phyloP scores from a whole-genome alignment of 1,284 basidiomycete species.

The Cutaneotrichosporon sp. region DNA sequence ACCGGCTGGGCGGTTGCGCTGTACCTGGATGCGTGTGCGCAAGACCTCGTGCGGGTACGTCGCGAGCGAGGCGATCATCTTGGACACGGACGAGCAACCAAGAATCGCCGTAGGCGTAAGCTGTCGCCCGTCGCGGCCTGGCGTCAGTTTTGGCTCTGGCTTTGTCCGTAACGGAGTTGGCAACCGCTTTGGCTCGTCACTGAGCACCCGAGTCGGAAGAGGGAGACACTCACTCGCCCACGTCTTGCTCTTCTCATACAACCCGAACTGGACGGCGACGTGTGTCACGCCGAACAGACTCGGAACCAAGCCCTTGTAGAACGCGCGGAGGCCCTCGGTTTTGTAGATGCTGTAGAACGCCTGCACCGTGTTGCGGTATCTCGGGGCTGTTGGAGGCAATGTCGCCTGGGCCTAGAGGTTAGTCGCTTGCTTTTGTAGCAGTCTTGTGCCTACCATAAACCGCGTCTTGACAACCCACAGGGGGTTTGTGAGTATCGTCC shows the following conservation, averaged over 20 bases:
- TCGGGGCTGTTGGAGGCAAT: constrained; percentile 68
- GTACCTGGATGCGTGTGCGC: constrained; percentile 82
- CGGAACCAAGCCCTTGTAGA: constrained; percentile 87
- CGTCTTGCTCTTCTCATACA: constrained; percentile 88
- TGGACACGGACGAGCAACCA: constrained; percentile 78
- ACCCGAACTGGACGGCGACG: constrained; percentile 90
- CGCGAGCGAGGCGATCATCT: constrained; percentile 88
- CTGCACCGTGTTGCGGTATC: constrained; percentile 82
- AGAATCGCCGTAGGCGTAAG: constrained; percentile 72
- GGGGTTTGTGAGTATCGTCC: constrained; percentile 87
- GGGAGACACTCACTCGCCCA: constrained; percentile 64
- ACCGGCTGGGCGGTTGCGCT: constrained; percentile 4
- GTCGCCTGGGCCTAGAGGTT: constrained; percentile 47
- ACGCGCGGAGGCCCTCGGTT: constrained; percentile 76
- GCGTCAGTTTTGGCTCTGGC: constrained; percentile 4
- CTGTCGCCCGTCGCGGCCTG: constrained; percentile 57
- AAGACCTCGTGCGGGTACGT: constrained; percentile 97
- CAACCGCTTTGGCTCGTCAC: background rate
- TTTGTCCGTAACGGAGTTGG: background rate
- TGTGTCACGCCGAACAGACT: constrained; percentile 85
- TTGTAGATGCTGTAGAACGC: constrained; percentile 82
- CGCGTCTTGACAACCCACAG: constrained; percentile 96
- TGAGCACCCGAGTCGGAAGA: background rate
- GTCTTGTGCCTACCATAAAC: constrained; percentile 70
- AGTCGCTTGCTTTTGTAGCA: background rate